phyloP scores from a whole-genome alignment of 805 yeast species.

The Scheffersomyces amazonensis region DNA sequence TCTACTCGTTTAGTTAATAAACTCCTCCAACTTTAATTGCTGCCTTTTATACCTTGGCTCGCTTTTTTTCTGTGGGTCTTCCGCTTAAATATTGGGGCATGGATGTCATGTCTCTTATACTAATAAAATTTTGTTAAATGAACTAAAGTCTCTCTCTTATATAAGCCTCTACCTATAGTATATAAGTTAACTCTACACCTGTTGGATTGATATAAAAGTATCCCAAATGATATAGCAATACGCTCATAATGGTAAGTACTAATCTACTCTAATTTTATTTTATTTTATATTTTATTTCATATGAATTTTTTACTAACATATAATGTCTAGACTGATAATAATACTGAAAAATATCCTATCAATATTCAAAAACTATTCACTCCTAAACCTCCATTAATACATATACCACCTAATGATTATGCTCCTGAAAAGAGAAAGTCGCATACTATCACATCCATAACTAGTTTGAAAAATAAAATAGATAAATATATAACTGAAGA shows the following conservation, averaged over 20 bases:
- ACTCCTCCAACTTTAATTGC: too few species aligned
- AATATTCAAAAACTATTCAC: conserved; percentile 51
- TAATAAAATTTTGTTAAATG: too few species aligned
- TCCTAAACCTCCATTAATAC: conserved; percentile 56
- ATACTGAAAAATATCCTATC: conserved; percentile 30
- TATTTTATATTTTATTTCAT: too few species aligned
- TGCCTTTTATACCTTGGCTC: too few species aligned
- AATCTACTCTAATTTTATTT: neutral
- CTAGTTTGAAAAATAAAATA: conserved; percentile 23
- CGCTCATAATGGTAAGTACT: conserved; percentile 1
- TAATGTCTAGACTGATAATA: conserved; percentile 13
- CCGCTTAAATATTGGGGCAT: too few species aligned
- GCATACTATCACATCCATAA: conserved; percentile 43
- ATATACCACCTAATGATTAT: conserved; percentile 47
- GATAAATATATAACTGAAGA: conserved; percentile 25
- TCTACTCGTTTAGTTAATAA: too few species aligned
- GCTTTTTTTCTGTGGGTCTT: too few species aligned
- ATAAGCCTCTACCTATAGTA: too few species aligned
- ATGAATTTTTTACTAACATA: neutral
- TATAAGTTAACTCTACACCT: too few species aligned
- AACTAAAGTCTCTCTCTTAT: too few species aligned
- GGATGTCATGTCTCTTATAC: too few species aligned
- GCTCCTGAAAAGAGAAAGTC: conserved; percentile 49
- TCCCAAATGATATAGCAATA: neutral
- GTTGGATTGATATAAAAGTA: neutral